Conservation (phyloP, 306 rosid species). For the Quercus rubra region DNA sequence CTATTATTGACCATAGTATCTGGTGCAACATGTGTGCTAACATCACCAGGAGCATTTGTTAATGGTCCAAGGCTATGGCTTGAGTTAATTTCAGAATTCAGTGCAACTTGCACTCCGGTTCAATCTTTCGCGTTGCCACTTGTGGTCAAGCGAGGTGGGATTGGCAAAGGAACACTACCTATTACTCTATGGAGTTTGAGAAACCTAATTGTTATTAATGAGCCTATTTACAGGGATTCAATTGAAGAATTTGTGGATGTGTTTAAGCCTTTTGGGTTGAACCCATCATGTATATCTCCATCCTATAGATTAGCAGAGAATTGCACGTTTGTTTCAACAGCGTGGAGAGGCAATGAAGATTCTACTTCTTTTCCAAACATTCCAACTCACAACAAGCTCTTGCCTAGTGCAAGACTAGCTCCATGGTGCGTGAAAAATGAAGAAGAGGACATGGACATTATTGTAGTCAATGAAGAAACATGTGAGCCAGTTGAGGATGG, state of each 20-base stretch:
- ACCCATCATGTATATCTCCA: slow-evolving; percentile 52
- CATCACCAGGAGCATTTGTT: slow-evolving; percentile 55
- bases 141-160: slow-evolving; percentile 59
- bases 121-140: slow-evolving; percentile 73
- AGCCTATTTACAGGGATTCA: slow-evolving; percentile 49
- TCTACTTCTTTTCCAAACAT: slow-evolving; percentile 26
- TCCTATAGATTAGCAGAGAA: slow-evolving; percentile 87
- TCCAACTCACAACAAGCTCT: slow-evolving; percentile 53
- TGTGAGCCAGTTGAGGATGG: slow-evolving; percentile 62
- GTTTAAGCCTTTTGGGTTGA: slow-evolving; percentile 54
- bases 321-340: slow-evolving; percentile 78
- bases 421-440: background rate
- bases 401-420: slow-evolving; percentile 60
- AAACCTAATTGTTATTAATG: slow-evolving; percentile 70
- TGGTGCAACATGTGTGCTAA: slow-evolving; percentile 62
- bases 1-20: slow-evolving; percentile 58
- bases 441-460: slow-evolving; percentile 51
- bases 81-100: slow-evolving; percentile 56
- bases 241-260: slow-evolving; percentile 51
- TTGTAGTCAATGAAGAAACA: slow-evolving; percentile 62
- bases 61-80: slow-evolving; percentile 69
- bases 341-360: slow-evolving; percentile 41
- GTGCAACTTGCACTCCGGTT: slow-evolving; percentile 75
- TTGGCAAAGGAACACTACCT: slow-evolving; percentile 20
- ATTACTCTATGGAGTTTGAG: slow-evolving; percentile 42